Evolutionary conservation across 2,329 filamentous ascomycete species (phyloP).

Genomic region (Lasiodiplodia citricola): DNA sequence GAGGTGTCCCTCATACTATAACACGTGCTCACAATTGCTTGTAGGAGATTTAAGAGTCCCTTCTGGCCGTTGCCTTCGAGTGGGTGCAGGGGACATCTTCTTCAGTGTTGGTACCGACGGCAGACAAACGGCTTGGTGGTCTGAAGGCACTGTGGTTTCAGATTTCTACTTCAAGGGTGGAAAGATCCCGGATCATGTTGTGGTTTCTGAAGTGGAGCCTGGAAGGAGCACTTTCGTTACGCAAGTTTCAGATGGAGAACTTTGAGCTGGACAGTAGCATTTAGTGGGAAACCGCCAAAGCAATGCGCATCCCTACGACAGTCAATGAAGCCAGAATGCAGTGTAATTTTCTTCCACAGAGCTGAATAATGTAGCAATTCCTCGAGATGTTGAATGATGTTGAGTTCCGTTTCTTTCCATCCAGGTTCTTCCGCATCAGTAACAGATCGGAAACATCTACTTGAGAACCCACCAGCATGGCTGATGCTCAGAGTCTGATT

Average conservation of each 20-base stretch:
- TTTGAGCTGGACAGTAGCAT: not conserved
- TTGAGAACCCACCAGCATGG: not conserved
- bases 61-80: not conserved
- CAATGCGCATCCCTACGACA: not conserved
- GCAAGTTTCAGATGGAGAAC: not conserved
- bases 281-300: not conserved
- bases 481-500: not conserved
- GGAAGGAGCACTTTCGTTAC: not conserved
- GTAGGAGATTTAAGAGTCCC: not conserved
- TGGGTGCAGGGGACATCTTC: not conserved
- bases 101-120: not conserved
- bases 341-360: not conserved
- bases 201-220: not conserved
- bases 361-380: not conserved
- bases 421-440: not conserved
- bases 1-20: not conserved
- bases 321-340: not conserved
- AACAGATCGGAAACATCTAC: not conserved
- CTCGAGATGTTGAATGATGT: not conserved
- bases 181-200: not conserved
- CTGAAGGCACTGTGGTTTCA: not conserved
- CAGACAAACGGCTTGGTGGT: not conserved
- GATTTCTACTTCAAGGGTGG: not conserved
- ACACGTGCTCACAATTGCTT: not conserved
- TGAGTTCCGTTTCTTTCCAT: not conserved